phyloP scores from a whole-genome alignment of 345 rosid species.

The Aquilaria sinensis region DNA sequence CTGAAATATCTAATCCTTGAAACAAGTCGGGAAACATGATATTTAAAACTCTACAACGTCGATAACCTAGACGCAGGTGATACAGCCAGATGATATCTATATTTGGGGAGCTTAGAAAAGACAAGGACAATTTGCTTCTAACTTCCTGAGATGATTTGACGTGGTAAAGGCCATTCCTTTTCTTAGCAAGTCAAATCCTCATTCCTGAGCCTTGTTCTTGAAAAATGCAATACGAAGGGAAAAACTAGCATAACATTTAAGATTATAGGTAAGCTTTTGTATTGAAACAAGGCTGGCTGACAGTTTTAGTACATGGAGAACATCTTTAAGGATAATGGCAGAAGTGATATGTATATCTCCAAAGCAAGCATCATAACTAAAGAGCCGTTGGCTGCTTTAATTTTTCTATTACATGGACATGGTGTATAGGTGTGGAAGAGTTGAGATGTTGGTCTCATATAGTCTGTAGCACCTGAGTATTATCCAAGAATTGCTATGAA shows the following conservation, averaged over 20 bases:
- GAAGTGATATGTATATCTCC: too few relatives aligned
- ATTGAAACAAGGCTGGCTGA: not conserved
- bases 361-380: not conserved
- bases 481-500: not conserved
- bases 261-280: too few relatives aligned
- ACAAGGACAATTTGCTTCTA: not conserved
- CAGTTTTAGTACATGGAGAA: not conserved
- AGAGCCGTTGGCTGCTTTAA: not conserved
- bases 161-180: not conserved
- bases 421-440: not conserved
- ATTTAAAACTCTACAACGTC: not conserved
- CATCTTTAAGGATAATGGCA: not conserved
- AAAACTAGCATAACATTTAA: too few relatives aligned
- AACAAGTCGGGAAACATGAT: slow-evolving; percentile 2
- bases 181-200: too few relatives aligned
- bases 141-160: not conserved
- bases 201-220: too few relatives aligned
- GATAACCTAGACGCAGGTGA: not conserved
- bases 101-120: not conserved
- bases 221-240: too few relatives aligned
- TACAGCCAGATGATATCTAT: not conserved
- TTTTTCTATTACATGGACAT: slow-evolving; percentile 1
- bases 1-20: not conserved
- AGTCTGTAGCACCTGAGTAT: not conserved
- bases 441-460: not conserved